These are phyloP conservation scores for Hamamelis virginiana DNA, from an alignment of 164 flowering plant genomes.

Conservation along the genomic window DNA sequence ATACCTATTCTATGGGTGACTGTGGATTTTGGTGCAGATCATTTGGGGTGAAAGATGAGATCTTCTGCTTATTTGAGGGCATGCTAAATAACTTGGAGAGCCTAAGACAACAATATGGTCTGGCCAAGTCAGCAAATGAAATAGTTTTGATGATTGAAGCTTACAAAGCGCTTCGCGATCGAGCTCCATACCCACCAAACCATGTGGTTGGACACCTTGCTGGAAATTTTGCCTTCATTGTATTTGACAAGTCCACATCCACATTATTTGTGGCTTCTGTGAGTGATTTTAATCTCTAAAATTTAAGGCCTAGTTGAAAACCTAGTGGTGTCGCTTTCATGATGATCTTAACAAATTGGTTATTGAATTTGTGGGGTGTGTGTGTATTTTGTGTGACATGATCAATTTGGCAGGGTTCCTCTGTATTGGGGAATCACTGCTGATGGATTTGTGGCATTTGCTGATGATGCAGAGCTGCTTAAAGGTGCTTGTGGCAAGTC, in stretches of 20 bases:
- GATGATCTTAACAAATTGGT: too few species aligned
- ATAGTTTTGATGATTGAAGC: constrained; percentile 80
- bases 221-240: too few species aligned
- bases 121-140: constrained; percentile 68
- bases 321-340: neutral
- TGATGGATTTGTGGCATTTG: constrained; percentile 79
- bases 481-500: too few species aligned
- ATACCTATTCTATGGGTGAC: too few species aligned
- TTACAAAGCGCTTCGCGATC: constrained; percentile 88
- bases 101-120: constrained; percentile 76
- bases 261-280: too few species aligned
- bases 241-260: too few species aligned
- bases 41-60: constrained; percentile 87
- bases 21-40: constrained; percentile 50
- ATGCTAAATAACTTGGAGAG: constrained; percentile 73
- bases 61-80: constrained; percentile 87
- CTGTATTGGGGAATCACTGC: constrained; percentile 92
- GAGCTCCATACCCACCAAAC: constrained; percentile 85
- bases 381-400: constrained; percentile 45
- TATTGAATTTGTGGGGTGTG: too few species aligned
- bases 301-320: too few species aligned
- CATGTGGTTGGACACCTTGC: constrained; percentile 80
- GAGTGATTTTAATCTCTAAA: constrained; percentile 22
- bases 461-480: constrained; percentile 70
- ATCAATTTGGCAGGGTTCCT: constrained; percentile 77